These are phyloP conservation scores for Tulasnella calospora DNA, from an alignment of 768 basidiomycete genomes.

Conservation along the genomic window DNA sequence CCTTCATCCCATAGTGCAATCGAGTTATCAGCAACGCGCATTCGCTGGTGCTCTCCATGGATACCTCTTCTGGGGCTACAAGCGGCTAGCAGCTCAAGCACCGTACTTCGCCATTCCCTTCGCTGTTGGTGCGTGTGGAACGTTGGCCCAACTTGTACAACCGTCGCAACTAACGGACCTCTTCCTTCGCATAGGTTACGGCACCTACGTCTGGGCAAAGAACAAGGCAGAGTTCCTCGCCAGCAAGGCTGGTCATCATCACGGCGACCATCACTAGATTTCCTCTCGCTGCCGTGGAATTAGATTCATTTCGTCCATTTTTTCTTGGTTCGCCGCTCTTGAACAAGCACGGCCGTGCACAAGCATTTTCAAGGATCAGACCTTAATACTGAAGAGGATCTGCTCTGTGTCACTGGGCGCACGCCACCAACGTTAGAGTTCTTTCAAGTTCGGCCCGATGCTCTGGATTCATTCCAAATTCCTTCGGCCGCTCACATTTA, in stretches of 20 bases:
- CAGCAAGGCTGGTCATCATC: constrained; percentile 70
- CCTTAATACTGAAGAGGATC: too few relatives aligned
- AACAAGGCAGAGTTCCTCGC: constrained; percentile 59
- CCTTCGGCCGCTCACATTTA: too few relatives aligned
- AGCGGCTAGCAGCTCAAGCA: constrained; percentile 64
- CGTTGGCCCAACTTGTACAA: neutral
- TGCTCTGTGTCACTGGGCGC: too few relatives aligned
- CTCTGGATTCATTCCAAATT: too few relatives aligned
- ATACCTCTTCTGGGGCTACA: constrained; percentile 85
- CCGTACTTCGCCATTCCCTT: constrained; percentile 78
- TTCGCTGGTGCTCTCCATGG: constrained; percentile 62
- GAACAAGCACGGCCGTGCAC: too few relatives aligned
- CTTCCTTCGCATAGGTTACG: constrained; percentile 53
- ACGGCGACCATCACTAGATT: neutral
- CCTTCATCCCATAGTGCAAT: constrained; percentile 51
- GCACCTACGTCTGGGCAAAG: constrained; percentile 75
- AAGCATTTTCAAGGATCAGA: too few relatives aligned
- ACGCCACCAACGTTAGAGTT: too few relatives aligned
- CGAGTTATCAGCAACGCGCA: constrained; percentile 75
- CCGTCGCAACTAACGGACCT: neutral
- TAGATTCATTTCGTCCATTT: neutral
- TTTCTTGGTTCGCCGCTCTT: neutral
- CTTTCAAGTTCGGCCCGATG: too few relatives aligned
- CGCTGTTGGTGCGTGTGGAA: constrained; percentile 57
- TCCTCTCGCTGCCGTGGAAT: neutral